Evolutionary conservation across 495 filamentous ascomycete genomes (phyloP), one percentile per base, ranked within the genome.

Genomic region (Daldinia grandis): DNA sequence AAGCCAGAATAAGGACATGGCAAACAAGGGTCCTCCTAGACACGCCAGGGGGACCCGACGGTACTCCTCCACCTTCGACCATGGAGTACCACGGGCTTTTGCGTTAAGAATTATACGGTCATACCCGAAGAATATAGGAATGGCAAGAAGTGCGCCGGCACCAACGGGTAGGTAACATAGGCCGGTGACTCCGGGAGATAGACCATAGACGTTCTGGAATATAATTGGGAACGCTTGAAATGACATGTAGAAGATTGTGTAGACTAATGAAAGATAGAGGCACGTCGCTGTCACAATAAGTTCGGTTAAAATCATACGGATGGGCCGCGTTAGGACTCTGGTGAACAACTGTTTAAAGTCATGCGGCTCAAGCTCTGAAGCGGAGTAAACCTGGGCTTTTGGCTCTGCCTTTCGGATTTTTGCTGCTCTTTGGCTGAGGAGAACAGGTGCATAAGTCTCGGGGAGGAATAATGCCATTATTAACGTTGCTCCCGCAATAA

Each of bases 201-300:
- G 71, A 10, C 74, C 74, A 64, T 87, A 87, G 3, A 86, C 71
- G 4, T 76, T 65, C 53, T 85, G 73, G 75, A 88, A 91, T 58
- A 91, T 90, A 14, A 91, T 81, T 0, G 89, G 89, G 72, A 86
- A 91, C 4, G 87, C 85, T 58, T 90, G 86, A 68, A 93, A 91
- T 65, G 85, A 90, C 72, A 93, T 87, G 76, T 92, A 93, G 68
- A 94, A 93, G 33, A 93, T 90, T 6, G 86, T 87, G 74, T 93
- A 93, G 14, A 87, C 83, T 3, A 92, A 78, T 0, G 89, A 83
- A 1, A 93, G 83, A 76, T 92, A 94, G 9, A 92, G 77, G 38
- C 89, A 91, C 0, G 82, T 87, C 35, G 90, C 85, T 25, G 87
- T 83, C 19, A 93, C 80, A 42, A 83, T 79, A 24, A 78, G 78